These are phyloP conservation scores for Dictyostelium citrinum DNA, from an alignment of 78 protist genomes.

Conservation along the genomic window DNA sequence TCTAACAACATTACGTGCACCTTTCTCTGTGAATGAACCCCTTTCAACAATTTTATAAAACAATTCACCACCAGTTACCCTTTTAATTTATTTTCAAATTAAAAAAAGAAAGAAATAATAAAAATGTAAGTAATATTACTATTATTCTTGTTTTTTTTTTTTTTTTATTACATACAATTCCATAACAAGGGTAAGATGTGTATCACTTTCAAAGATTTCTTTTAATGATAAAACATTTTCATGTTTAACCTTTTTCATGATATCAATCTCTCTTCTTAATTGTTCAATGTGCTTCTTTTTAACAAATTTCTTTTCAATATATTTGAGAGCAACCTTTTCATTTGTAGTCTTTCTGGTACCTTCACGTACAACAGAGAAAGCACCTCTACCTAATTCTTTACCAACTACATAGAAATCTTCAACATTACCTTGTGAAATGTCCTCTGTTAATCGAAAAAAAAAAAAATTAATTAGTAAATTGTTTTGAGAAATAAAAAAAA, in stretches of 20 bases:
- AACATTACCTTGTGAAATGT: constrained; percentile 65
- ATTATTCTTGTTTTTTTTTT: neutral
- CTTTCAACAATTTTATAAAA: constrained; percentile 82
- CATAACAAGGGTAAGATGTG: constrained; percentile 72
- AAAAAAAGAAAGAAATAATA: neutral
- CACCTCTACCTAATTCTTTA: constrained; percentile 82
- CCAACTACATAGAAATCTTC: constrained; percentile 76
- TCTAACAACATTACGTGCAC: constrained; percentile 82
- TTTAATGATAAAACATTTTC: constrained; percentile 78
- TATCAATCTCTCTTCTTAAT: constrained; percentile 82
- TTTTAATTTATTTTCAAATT: neutral
- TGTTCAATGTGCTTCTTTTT: constrained; percentile 81
- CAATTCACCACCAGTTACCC: constrained; percentile 85
- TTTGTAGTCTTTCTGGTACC: constrained; percentile 59
- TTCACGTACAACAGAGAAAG: constrained; percentile 82
- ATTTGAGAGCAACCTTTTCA: constrained; percentile 77
- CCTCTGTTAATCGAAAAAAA: constrained; percentile 19
- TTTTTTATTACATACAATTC: constrained; percentile 44
- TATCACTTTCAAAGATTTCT: constrained; percentile 78
- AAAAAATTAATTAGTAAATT: neutral
- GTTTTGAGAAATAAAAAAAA: neutral
- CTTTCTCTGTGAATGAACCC: constrained; percentile 80
- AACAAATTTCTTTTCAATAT: constrained; percentile 80
- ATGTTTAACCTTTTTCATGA: constrained; percentile 84
- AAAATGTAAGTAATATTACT: neutral